These are phyloP conservation scores for Pythium myriotylum DNA, from an alignment of 352 stramenopile genomes.

Conservation along the genomic window DNA sequence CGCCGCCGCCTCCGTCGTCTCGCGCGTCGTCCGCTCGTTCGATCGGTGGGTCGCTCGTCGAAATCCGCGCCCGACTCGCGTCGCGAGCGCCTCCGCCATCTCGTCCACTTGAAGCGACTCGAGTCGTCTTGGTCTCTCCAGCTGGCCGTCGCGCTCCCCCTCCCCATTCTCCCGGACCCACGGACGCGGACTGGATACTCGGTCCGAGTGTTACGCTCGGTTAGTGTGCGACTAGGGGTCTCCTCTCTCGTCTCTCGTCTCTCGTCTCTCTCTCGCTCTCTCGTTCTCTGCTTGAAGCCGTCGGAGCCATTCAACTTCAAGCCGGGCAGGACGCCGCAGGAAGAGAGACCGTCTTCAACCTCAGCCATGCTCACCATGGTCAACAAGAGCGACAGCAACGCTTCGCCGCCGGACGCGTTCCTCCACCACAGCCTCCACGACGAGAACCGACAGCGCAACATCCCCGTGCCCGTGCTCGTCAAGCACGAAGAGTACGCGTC, in stretches of 20 bases:
- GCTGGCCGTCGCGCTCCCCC: slow-evolving; percentile 6
- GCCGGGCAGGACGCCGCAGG: slow-evolving; percentile 1
- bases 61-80: slow-evolving; percentile 14
- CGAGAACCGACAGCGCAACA: slow-evolving; percentile 28
- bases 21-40: background rate
- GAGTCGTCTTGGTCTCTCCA: background rate
- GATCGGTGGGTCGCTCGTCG: background rate
- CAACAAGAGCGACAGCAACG: slow-evolving; percentile 38
- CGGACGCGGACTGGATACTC: no score
- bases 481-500: slow-evolving; percentile 29
- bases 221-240: slow-evolving; percentile 18
- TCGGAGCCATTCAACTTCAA: slow-evolving; percentile 83
- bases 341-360: slow-evolving; percentile 9
- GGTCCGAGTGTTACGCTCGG: no score
- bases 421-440: slow-evolving; percentile 16
- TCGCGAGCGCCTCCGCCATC: no score
- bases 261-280: background rate
- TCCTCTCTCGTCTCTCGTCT: background rate
- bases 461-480: slow-evolving; percentile 29
- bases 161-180: no score
- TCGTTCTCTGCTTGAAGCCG: slow-evolving; percentile 63
- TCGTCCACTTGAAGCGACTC: slow-evolving; percentile 35
- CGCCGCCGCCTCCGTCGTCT: background rate
- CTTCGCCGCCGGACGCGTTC: slow-evolving; percentile 6
- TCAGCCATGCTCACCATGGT: slow-evolving; percentile 68